Conservation (phyloP, 2,329 filamentous ascomycete species). For the Colletotrichum sp. region DNA sequence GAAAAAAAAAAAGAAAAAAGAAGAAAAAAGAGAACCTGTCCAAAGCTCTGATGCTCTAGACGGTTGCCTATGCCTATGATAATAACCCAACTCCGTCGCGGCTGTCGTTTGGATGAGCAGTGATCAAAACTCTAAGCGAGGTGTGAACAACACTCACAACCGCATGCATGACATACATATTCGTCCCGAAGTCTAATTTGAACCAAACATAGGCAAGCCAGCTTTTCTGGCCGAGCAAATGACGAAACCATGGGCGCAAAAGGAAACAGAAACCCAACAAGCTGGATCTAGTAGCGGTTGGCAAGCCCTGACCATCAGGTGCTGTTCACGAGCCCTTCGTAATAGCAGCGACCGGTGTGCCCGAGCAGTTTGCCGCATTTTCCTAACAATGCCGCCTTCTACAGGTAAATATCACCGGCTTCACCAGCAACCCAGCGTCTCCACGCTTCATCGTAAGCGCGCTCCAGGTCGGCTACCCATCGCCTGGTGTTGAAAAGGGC, state of each 20-base stretch:
- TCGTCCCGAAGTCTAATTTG: background rate
- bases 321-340: background rate
- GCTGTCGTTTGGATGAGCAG: background rate
- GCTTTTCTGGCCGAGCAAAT: background rate
- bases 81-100: background rate
- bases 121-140: background rate
- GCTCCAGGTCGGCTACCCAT: constrained; percentile 90
- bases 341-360: background rate
- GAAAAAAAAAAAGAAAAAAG: background rate
- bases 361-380: background rate
- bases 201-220: background rate
- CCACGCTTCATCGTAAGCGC: constrained; percentile 90
- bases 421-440: constrained; percentile 82
- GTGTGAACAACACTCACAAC: background rate
- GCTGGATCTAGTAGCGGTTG: background rate
- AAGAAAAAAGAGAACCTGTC: background rate
- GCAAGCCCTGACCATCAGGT: background rate
- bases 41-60: background rate
- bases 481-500: constrained; percentile 88
- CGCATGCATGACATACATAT: background rate
- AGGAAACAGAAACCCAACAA: background rate
- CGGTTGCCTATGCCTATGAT: background rate
- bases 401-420: constrained; percentile 91
- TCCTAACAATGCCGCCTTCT: background rate
- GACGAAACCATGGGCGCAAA: background rate